phyloP scores from a whole-genome alignment of 2,329 filamentous ascomycete genomes.

The Calonectria multiphialidica region DNA sequence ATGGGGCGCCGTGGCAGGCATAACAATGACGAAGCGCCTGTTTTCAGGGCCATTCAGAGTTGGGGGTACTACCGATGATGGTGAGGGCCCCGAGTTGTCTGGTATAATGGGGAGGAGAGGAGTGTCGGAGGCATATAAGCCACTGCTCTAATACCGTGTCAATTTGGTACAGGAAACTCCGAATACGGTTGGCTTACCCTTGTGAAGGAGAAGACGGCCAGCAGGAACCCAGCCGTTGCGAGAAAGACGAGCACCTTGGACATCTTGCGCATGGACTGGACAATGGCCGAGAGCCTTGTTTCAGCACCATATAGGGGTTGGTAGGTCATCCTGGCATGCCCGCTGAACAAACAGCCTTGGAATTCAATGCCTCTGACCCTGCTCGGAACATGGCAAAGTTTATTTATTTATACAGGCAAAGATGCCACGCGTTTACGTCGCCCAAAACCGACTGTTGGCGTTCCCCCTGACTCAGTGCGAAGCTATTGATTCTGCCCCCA shows the following conservation, averaged over 20 bases:
- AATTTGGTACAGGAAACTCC: neutral
- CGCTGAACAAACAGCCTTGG: neutral
- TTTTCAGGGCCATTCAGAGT: neutral
- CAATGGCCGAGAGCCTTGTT: neutral
- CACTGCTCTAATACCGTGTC: neutral
- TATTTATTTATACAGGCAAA: too few relatives aligned
- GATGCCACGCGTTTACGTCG: too few relatives aligned
- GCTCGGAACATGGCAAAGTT: too few relatives aligned
- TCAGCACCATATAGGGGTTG: neutral
- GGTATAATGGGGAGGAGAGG: neutral
- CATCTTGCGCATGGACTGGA: neutral
- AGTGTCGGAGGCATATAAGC: neutral
- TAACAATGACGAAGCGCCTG: conserved; percentile 1
- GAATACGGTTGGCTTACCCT: neutral
- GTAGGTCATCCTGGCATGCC: neutral
- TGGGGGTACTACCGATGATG: neutral
- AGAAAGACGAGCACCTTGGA: neutral
- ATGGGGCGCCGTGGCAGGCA: neutral
- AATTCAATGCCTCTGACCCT: too few relatives aligned
- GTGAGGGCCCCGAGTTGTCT: neutral
- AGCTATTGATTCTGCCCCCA: too few relatives aligned
- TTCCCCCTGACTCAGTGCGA: too few relatives aligned
- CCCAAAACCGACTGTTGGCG: too few relatives aligned
- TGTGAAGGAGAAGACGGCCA: neutral
- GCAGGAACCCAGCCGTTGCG: neutral